Evolutionary conservation across 371 early-diverging fungal species (phyloP).

Genomic region (Furculomyces boomerangus): DNA sequence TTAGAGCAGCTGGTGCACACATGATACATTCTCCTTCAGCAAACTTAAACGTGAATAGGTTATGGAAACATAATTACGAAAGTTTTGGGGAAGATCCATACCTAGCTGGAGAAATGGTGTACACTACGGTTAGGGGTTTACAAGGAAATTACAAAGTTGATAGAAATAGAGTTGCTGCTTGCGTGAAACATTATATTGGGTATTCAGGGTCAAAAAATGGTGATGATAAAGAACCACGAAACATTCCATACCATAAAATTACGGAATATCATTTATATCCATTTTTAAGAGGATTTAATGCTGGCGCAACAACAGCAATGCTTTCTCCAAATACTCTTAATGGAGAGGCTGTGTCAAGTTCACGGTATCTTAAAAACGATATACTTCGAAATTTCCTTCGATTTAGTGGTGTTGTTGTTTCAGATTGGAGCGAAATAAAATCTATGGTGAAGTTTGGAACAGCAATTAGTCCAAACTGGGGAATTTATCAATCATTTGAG

Average conservation of each 20-base stretch:
- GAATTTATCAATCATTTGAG: conserved; percentile 15
- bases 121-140: conserved; percentile 31
- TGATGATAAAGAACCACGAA: conserved; percentile 35
- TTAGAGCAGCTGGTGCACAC: conserved; percentile 27
- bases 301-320: conserved; percentile 48
- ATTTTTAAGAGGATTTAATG: conserved; percentile 39
- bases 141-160: conserved; percentile 43
- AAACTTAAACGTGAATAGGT: conserved; percentile 40
- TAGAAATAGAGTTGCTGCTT: conserved; percentile 30
- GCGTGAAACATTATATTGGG: conserved; percentile 37
- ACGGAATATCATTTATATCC: conserved; percentile 40
- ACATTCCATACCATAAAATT: conserved; percentile 36
- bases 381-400: conserved; percentile 33
- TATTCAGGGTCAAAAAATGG: conserved; percentile 30
- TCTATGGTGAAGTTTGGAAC: conserved; percentile 29
- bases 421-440: conserved; percentile 44
- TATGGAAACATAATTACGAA: conserved; percentile 50
- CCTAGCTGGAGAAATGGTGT: conserved; percentile 31
- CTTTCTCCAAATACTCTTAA: conserved; percentile 42
- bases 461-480: conserved; percentile 26
- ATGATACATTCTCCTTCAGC: conserved; percentile 49
- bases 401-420: conserved; percentile 41
- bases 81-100: conserved; percentile 39
- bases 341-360: conserved; percentile 37
- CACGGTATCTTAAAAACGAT: conserved; percentile 29